Evolutionary conservation across 495 filamentous ascomycete species (phyloP), one percentile per base, ranked within the genome.

Genomic region (Penicillium arizonense): DNA sequence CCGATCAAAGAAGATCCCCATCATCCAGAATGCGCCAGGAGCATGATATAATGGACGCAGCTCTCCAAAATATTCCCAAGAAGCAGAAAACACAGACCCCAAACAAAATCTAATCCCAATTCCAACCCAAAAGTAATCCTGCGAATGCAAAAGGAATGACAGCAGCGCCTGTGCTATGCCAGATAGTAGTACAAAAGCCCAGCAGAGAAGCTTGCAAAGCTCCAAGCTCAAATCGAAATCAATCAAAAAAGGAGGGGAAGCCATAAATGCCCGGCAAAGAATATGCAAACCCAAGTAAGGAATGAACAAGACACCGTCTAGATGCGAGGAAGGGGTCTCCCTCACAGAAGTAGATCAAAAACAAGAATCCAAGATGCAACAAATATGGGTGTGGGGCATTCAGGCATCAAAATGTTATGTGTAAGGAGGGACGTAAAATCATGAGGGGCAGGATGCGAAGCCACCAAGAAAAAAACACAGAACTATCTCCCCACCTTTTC

Each of bases 101-200:
- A 2, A 30, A 30, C 18, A 30, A 56, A 59, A 16, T 50, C 48
- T 50, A 48, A 36, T 56, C 60, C 51, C 57, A 62, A 56, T 51
- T 57, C 55, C 62, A 68, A 65, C 63, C 68, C 61, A 55, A 57
- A 61, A 53, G 50, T 55, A 26, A 59, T 63, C 67, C 71, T 67
- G 69, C 70, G 57, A 63, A 64, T 70, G 61, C 52, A 59, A 57
- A 75, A 76, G 71, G 73, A 76, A 72, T 62, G 73, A 74, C 68
- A 63, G 73, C 70, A 71, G 68, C 71, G 70, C 65, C 72, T 60
- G 63, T 67, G 63, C 69, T 69, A 76, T 74, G 71, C 71, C 56
- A 64, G 52, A 55, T 72, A 67, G 51, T 72, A 61, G 59, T 72
- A 74, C 71, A 74, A 51, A 60, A 64, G 63, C 61, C 61, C 63